Evolutionary conservation across 306 rosid species (phyloP), one percentile per base, ranked within the genome.

Genomic region (Glycine tomentella): DNA sequence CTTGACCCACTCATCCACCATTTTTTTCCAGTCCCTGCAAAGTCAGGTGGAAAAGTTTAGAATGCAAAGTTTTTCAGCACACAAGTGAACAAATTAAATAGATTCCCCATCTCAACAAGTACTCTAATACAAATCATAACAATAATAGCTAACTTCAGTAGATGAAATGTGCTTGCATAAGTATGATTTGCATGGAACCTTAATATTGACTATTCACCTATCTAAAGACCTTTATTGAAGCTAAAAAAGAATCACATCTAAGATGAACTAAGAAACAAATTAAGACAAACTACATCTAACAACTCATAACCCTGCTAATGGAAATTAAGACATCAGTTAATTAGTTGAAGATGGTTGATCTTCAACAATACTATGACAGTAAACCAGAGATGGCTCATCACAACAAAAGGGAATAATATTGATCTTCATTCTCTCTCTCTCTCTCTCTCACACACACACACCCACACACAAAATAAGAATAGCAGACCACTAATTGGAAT

Each of bases 1-100:
- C 38, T 79, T 86, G 34, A 87, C 90, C 99, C 99, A 95, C n/a
- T 82, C 90, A 51, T 93, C 96, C 2, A 90, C 98, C 93, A 93
- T 50, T 42, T 73, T 83, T 69, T 89, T 95, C 99, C 99, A 95
- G 40, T 58, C 89, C 52, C 98, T 94, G 82, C 85, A 85, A 77
- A 78, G 64, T 33, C 4, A 45, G 5, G 34, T 48, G 58, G 33
- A 81, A 68, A 74, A 82, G 25, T 57, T 77, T 45, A 83, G 83
- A 83, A 76, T 76, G 51, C 11, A 55, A 9, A 20, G 66, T 52
- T 33, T 45, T 76, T 78, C 7, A 61, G 52, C 20, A 64, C 65
- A 25, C 1, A 20, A 59, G 50, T 38, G 38, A 73, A 62, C 20
- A 44, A 74, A 45, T 49, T 36, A 38, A 76, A 70, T 51, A 76